These are phyloP conservation scores for Santalum album DNA, from an alignment of 164 flowering plant species.

Conservation along the genomic window DNA sequence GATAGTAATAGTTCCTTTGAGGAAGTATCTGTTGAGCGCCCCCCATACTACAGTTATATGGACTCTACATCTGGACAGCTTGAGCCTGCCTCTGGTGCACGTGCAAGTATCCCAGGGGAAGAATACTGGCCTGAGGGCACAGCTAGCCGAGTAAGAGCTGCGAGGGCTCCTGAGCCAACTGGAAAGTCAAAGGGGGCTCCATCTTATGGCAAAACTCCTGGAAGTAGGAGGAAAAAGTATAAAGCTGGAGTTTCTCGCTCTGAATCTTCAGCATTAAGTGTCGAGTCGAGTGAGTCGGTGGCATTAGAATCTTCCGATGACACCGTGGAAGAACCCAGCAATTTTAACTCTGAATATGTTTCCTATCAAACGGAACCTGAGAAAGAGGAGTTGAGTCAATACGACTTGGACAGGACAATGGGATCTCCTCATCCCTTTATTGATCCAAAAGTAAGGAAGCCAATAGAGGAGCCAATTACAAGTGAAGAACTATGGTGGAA, in stretches of 20 bases:
- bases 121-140: slow-evolving; percentile 99
- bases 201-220: slow-evolving; percentile 81
- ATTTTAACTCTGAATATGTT: slow-evolving; percentile 55
- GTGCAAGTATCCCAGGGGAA: slow-evolving; percentile 73
- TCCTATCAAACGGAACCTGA: slow-evolving; percentile 57
- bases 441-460: slow-evolving; percentile 67
- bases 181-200: slow-evolving; percentile 61
- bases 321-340: slow-evolving; percentile 40
- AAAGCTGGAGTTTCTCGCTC: slow-evolving; percentile 38
- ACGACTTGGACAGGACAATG: slow-evolving; percentile 61
- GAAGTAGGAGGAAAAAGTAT: slow-evolving; percentile 78
- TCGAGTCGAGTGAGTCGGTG: slow-evolving; percentile 25
- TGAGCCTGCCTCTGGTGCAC: slow-evolving; percentile 93
- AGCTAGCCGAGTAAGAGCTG: slow-evolving; percentile 68
- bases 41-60: not conserved
- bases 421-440: slow-evolving; percentile 89
- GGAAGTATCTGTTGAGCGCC: slow-evolving; percentile 1
- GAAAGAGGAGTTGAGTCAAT: slow-evolving; percentile 43
- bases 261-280: slow-evolving; percentile 28
- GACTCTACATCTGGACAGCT: slow-evolving; percentile 21
- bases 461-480: slow-evolving; percentile 50
- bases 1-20: not conserved
- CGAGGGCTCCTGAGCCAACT: slow-evolving; percentile 80
- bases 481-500: slow-evolving; percentile 97
- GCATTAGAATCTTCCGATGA: slow-evolving; percentile 31